Evolutionary conservation across 2,329 filamentous ascomycete species (phyloP), one percentile per base, ranked within the genome.

Genomic region (Pyrenophora seminiperda): DNA sequence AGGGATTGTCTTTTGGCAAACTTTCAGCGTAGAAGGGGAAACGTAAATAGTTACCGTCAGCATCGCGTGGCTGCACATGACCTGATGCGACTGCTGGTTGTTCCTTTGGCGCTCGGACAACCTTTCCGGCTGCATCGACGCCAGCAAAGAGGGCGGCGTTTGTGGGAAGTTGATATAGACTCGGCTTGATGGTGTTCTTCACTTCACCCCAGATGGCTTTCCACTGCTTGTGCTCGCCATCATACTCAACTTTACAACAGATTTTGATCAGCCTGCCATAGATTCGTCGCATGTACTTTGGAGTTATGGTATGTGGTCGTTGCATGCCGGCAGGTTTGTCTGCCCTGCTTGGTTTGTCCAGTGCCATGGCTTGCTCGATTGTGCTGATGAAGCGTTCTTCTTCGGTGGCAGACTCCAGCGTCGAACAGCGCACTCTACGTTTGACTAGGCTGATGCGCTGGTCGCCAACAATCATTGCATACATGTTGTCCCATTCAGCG

Each of bases 211-310:
- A 72, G 27, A 51, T 40, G 14, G 54, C 56, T 3, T 38, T 53
- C 71, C 70, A 73, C 15, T 53, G 63, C 27, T 59, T 56, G 13
- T 50, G 56, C 22, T 54, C 42, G 1, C 58, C 44, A 55, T 77
- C 62, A 59, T 69, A 77, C 7, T 70, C 67, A 61, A 79, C 70
- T 37, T 73, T 65, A 31, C 77, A 75, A 60, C 74, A 76, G 46
- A 75, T 68, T 2, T 52, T 53, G 42, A 79, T 74, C 5, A 80
- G 61, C 18, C 63, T 65, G 4, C 64, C 57, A 68, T 78, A 81
- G 13, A 81, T 53, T 24, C 77, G 69, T 43, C 67, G 67, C 79
- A 81, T 80, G 47, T 72, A 75, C 7, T 75, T 71, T 9, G 65
- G 53, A 2, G 71, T 79, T 27, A 80, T 66, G n/a, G 41, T 53